Evolutionary conservation across 768 basidiomycete species (phyloP).

Genomic region (Phlebiopsis flavidoalba): DNA sequence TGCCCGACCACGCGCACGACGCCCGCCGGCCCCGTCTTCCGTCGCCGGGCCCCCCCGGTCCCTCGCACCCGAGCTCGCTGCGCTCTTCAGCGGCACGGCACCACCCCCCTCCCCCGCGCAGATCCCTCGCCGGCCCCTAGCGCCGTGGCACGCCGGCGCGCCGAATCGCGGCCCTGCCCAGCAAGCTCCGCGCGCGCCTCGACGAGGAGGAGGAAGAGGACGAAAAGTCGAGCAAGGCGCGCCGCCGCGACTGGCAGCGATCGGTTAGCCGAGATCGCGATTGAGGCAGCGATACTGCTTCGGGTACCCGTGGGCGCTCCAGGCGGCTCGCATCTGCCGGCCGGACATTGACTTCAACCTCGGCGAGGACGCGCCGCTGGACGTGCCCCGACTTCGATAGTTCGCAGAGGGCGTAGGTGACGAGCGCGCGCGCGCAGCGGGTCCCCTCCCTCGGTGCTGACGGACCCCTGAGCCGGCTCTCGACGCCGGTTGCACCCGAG

Average conservation of each 20-base stretch:
- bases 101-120: conserved; percentile 50
- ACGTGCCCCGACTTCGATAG: conserved; percentile 48
- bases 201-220: conserved; percentile 49
- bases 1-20: conserved; percentile 53
- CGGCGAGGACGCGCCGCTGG: conserved; percentile 68
- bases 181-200: conserved; percentile 52
- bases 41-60: conserved; percentile 86
- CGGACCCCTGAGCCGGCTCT: conserved; percentile 55
- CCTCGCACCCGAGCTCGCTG: conserved; percentile 72
- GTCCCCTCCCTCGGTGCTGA: conserved; percentile 50
- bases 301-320: not conserved
- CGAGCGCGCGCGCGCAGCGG: conserved; percentile 30
- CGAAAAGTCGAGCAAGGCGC: conserved; percentile 66
- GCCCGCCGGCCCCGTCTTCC: conserved; percentile 47
- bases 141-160: conserved; percentile 53
- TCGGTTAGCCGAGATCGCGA: conserved; percentile 37
- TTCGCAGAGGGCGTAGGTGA: conserved; percentile 22
- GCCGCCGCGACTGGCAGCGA: conserved; percentile 63
- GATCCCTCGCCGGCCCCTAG: conserved; percentile 49
- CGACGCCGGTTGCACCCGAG: conserved; percentile 59
- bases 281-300: too few species aligned
- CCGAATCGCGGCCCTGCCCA: conserved; percentile 38
- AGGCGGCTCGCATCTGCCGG: not conserved
- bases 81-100: conserved; percentile 87
- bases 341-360: not conserved